A percentile compares a stretch with the other conserved stretches of the same genome.
phyloP scores from a whole-genome alignment of 257 asterid genomes.

The Gentiana straminea region DNA sequence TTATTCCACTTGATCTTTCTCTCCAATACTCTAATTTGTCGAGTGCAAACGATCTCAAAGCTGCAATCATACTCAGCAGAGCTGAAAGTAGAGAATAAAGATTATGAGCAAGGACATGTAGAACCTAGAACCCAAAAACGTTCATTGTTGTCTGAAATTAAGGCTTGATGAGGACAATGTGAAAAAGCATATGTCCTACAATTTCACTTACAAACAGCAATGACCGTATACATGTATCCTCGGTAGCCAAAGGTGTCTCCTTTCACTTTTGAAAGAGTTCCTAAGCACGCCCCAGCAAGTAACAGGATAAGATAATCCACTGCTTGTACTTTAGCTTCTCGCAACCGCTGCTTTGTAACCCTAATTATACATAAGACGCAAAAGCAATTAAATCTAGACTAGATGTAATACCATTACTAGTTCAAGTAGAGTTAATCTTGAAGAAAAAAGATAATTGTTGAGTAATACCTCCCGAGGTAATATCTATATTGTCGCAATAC shows the following conservation, averaged over 20 bases:
- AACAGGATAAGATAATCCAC: slow-evolving; percentile 86
- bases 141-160: background rate
- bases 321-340: slow-evolving; percentile 91
- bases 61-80: slow-evolving; percentile 81
- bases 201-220: slow-evolving; percentile 79
- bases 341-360: slow-evolving; percentile 67
- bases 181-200: background rate
- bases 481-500: slow-evolving; percentile 61
- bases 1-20: slow-evolving; percentile 79
- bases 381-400: background rate
- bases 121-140: background rate
- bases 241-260: slow-evolving; percentile 86
- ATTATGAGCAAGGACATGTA: slow-evolving; percentile 10
- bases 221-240: slow-evolving; percentile 82
- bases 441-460: background rate
- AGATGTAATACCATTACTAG: background rate
- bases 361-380: slow-evolving; percentile 31
- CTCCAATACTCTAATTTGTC: slow-evolving; percentile 77
- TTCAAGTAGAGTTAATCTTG: background rate
- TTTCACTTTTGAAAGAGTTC: slow-evolving; percentile 72
- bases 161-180: background rate
- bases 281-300: slow-evolving; percentile 95
- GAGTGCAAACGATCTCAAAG: slow-evolving; percentile 72
- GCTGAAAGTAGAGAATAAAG: slow-evolving; percentile 45
- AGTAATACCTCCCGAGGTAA: slow-evolving; percentile 73